Evolutionary conservation across 768 basidiomycete species (phyloP).

Genomic region (Fomitopsis serialis): DNA sequence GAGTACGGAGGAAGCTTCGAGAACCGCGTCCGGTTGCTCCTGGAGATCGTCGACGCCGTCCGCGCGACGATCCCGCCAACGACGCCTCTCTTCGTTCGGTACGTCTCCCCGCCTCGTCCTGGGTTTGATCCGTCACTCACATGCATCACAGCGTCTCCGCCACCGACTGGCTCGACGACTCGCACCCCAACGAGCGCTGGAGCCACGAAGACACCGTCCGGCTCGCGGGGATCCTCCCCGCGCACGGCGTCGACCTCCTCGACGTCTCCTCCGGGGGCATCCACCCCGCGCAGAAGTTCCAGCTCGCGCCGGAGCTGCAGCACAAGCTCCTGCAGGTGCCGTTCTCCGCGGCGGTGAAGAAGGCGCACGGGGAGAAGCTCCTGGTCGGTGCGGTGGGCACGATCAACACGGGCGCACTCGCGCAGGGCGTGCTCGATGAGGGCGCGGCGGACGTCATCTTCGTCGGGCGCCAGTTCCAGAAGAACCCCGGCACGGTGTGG

Average conservation of each 20-base stretch:
- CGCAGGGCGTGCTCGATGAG: slow-evolving; percentile 54
- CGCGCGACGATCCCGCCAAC: slow-evolving; percentile 50
- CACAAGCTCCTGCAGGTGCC: slow-evolving; percentile 12
- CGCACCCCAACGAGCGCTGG: slow-evolving; percentile 61
- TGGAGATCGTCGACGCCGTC: slow-evolving; percentile 61
- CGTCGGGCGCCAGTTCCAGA: slow-evolving; percentile 42
- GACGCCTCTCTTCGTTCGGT: slow-evolving; percentile 73
- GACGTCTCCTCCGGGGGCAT: slow-evolving; percentile 45
- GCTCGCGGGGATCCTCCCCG: slow-evolving; percentile 50
- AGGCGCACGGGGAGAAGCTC: slow-evolving; percentile 33
- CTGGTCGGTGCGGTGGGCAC: slow-evolving; percentile 53
- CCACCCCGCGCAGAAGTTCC: slow-evolving; percentile 41
- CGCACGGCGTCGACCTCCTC: slow-evolving; percentile 68
- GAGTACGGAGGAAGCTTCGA: slow-evolving; percentile 45
- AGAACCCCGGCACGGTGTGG: slow-evolving; percentile 48
- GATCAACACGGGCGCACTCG: slow-evolving; percentile 50
- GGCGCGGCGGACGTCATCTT: slow-evolving; percentile 45
- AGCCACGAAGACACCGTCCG: slow-evolving; percentile 58
- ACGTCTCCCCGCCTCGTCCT: too few species aligned
- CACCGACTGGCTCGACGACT: slow-evolving; percentile 66
- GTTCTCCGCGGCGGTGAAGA: slow-evolving; percentile 32
- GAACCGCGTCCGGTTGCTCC: slow-evolving; percentile 46
- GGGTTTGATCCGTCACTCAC: background rate
- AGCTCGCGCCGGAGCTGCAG: slow-evolving; percentile 29
- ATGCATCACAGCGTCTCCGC: background rate